Evolutionary conservation across 1,284 basidiomycete species (phyloP), one percentile per base, ranked within the genome.

Genomic region (Irpex lacteus): DNA sequence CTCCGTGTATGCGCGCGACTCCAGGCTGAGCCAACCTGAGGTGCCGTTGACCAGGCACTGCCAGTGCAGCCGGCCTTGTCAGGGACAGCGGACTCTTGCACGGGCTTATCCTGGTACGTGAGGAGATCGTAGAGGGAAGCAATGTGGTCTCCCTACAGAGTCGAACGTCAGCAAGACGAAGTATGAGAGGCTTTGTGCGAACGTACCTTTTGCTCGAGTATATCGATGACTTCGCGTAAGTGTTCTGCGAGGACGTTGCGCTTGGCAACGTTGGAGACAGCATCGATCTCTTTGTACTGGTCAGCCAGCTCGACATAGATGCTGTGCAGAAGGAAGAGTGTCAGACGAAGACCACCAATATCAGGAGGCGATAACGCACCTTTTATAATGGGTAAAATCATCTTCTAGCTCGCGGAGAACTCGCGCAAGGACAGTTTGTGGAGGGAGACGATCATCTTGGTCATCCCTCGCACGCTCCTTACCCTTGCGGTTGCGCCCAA

Each of bases 311-410:
- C 92, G 60, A 89, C 79, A 70, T 96, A 98, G 63, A 97, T 88
- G 66, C 94, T 96, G 71, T 32, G n/a, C 9, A 19, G 37, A 40
- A 55, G 59, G 70, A 62, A 67, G 52, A 68, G 49, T 21, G 61
- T 44, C 47, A 44, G 61, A 47, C 44, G n/a, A 13, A n/a, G n/a
- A n/a, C 65, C 50, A 56, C 2, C 61, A 44, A 62, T 50, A 32
- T 32, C 54, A 32, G 19, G 19, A 38, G 58, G 26, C 50, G 37
- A 53, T 59, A 47, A 77, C 85, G 60, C 69, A 95, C 94, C 89
- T 86, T 77, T 93, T 95, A 75, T 94, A 95, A 78, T 96, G 94
- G 19, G 85, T 85, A 72, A 95, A 96, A 73, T 96, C 95, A 70
- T 94, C 94, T 73, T 96, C 94, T 9, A 96, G 81, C 76, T 96